These are phyloP conservation scores for Pilatotrama ljubarskyi DNA, from an alignment of 768 basidiomycete species.

Conservation along the genomic window DNA sequence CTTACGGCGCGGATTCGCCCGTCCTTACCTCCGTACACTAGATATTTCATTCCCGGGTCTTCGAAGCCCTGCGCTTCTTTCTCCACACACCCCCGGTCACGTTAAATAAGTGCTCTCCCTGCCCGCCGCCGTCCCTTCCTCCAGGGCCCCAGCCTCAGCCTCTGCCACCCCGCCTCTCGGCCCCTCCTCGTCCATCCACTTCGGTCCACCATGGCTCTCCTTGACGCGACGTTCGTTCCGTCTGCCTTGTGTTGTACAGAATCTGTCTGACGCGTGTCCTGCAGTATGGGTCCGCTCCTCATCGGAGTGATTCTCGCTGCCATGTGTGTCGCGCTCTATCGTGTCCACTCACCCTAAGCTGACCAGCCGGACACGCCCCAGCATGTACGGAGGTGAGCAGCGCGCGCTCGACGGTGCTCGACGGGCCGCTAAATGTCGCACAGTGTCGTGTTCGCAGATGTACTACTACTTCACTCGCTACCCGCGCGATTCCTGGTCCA, in stretches of 20 bases:
- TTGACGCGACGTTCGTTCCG: slow-evolving; percentile 17
- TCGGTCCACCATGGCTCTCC: slow-evolving; percentile 10
- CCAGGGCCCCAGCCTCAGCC: background rate
- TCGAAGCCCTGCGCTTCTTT: background rate
- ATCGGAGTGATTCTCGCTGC: slow-evolving; percentile 51
- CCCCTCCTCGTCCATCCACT: background rate
- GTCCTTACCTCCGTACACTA: background rate
- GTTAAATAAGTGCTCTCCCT: background rate
- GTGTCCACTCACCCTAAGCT: background rate
- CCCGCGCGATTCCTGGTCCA: slow-evolving; percentile 5
- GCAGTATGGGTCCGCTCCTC: slow-evolving; percentile 52
- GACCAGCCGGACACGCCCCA: slow-evolving; percentile 20
- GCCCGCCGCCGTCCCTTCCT: background rate
- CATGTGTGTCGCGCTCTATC: slow-evolving; percentile 34
- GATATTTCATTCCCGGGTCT: background rate
- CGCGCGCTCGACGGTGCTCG: background rate
- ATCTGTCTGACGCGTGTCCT: background rate
- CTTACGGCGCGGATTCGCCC: background rate
- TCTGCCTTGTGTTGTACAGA: background rate
- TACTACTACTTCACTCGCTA: slow-evolving; percentile 50
- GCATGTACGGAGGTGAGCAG: slow-evolving; percentile 53
- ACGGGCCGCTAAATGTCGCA: background rate
- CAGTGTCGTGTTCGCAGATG: slow-evolving; percentile 58
- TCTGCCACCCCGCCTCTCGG: background rate
- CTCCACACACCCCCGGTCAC: background rate